Conservation (phyloP, 2,329 filamentous ascomycete species). For the Pezicula radicicola region DNA sequence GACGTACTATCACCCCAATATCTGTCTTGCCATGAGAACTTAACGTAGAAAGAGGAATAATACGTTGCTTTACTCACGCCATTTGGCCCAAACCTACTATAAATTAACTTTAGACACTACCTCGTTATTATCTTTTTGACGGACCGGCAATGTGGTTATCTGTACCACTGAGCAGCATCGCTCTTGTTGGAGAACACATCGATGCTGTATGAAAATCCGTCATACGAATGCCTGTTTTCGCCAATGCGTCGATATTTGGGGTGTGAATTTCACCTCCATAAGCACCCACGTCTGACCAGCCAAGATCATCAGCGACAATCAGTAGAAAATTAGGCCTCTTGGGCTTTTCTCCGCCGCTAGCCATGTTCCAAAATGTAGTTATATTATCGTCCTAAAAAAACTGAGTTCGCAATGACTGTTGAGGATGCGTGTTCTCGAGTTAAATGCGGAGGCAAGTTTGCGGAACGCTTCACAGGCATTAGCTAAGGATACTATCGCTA, state of each 20-base stretch:
- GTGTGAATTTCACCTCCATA: conserved; percentile 61
- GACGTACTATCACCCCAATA: background rate
- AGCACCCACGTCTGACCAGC: conserved; percentile 56
- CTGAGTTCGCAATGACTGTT: too few relatives aligned
- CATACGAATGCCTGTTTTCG: conserved; percentile 50
- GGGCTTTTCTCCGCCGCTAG: conserved; percentile 19
- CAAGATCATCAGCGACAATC: conserved; percentile 55
- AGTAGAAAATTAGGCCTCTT: conserved; percentile 55
- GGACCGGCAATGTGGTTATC: conserved; percentile 58
- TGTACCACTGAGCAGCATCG: conserved; percentile 65
- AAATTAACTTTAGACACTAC: too few relatives aligned
- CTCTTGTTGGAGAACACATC: conserved; percentile 61
- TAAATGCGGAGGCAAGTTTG: too few relatives aligned
- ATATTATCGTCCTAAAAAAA: too few relatives aligned
- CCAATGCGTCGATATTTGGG: conserved; percentile 52
- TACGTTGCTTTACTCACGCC: too few relatives aligned
- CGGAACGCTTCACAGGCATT: too few relatives aligned
- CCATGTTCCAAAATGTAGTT: too few relatives aligned
- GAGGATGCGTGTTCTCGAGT: too few relatives aligned
- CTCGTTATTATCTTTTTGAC: conserved; percentile 41
- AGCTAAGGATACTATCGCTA: too few relatives aligned
- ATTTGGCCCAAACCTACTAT: too few relatives aligned
- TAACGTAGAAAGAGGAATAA: too few relatives aligned
- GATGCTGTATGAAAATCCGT: conserved; percentile 64
- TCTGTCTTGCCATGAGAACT: too few relatives aligned